Evolutionary conservation across 805 yeast species (phyloP), one percentile per base, ranked within the genome.

Genomic region (Candida jianshihensis): DNA sequence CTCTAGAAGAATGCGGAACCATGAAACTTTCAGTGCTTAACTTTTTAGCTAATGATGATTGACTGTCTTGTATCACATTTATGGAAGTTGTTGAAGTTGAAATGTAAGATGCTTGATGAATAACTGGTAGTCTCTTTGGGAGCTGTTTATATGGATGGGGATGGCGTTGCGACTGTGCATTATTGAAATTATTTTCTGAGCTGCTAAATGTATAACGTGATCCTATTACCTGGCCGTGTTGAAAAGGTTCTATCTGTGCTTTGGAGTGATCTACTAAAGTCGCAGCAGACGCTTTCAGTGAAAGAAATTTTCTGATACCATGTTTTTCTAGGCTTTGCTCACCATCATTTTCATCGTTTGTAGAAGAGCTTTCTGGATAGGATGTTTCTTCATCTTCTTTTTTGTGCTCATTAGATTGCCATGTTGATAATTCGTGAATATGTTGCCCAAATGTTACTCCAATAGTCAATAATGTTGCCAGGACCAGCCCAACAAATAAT

Each of bases 231-330:
- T n/a, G n/a, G n/a, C n/a, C n/a, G n/a, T n/a, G n/a, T n/a, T n/a
- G n/a, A n/a, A n/a, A n/a, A n/a, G 26, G 10, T 11, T 34, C 38
- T 13, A 30, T 37, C 30, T 37, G 25, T 16, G 21, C n/a, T 5
- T 5, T 14, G 32, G 31, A 9, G 6, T 30, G 19, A 7, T 17
- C 21, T 28, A 52, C 55, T n/a, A 52, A 33, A 2, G 57, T 52
- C 9, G 47, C 51, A 5, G 57, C 51, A 7, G 55, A 50, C 3
- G 54, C 48, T 37, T 52, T 52, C 33, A 50, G 18, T 4, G 55
- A 47, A 19, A 50, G 38, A 13, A 36, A 21, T 30, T 39, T 40
- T 14, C 38, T 38, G 30, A 16, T 26, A 4, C 19, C 22, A 3
- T 33, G 25, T 13, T 37, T 31, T 5, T 20, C 25, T 2, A 21